Conservation (phyloP, 2,329 filamentous ascomycete genomes). For the Endoconidiophora laricicola region DNA sequence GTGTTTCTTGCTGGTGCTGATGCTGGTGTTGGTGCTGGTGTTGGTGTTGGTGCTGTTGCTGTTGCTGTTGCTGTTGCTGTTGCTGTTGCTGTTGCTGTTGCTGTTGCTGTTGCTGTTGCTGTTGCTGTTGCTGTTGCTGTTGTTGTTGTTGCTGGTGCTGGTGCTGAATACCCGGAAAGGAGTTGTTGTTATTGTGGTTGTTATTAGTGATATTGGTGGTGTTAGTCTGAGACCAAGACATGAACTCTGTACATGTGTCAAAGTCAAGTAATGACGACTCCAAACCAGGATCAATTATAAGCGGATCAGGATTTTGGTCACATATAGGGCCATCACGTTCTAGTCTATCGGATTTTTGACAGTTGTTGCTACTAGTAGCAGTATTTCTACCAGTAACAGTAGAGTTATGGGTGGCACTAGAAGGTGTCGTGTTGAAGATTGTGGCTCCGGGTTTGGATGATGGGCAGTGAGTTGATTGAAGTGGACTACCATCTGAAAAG, state of each 20-base stretch:
- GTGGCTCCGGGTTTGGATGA: too few species aligned
- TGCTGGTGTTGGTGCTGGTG: conserved; percentile 5
- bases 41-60: conserved; percentile 1
- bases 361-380: too few species aligned
- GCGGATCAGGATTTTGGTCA: too few species aligned
- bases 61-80: neutral
- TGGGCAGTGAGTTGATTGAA: too few species aligned
- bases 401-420: too few species aligned
- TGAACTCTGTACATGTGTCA: conserved; percentile 1
- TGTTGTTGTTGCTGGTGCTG: neutral
- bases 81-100: neutral
- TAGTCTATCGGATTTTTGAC: too few species aligned
- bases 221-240: neutral
- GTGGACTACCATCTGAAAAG: too few species aligned
- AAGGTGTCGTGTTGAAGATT: too few species aligned
- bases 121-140: neutral
- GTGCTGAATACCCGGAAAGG: neutral
- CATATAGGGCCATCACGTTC: too few species aligned
- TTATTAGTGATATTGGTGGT: neutral
- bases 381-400: too few species aligned
- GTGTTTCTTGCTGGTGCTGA: neutral
- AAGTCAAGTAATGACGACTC: conserved; percentile 4
- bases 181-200: neutral
- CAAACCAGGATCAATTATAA: neutral
- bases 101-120: neutral